Evolutionary conservation across 2,329 filamentous ascomycete genomes (phyloP).

Genomic region (Diaporthe vaccinii): DNA sequence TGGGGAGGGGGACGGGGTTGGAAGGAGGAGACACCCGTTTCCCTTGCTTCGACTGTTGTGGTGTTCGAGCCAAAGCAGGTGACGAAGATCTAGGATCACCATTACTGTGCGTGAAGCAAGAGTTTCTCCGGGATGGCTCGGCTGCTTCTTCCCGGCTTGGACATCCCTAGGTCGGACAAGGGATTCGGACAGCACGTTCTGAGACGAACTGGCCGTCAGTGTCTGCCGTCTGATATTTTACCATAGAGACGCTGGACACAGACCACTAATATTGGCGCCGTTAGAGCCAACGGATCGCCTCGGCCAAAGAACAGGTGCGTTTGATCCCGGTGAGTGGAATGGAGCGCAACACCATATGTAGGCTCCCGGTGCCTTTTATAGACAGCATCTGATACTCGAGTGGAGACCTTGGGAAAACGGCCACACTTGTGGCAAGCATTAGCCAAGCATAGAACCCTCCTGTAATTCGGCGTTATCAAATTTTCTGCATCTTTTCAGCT

Average conservation of each 20-base stretch:
- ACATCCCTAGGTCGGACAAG: background rate
- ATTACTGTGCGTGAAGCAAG: background rate
- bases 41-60: background rate
- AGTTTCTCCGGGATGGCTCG: background rate
- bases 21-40: no score
- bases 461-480: background rate
- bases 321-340: background rate
- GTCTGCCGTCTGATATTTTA: slow-evolving; percentile 15
- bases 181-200: background rate
- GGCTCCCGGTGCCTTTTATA: background rate
- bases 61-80: background rate
- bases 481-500: background rate
- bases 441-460: background rate
- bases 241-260: background rate
- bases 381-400: background rate
- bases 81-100: background rate
- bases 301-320: background rate
- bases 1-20: no score
- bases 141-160: background rate
- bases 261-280: no score
- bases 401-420: background rate
- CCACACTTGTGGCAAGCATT: background rate
- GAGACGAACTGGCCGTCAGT: slow-evolving; percentile 4
- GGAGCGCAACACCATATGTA: background rate
- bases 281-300: background rate